phyloP scores from a whole-genome alignment of 73 alveolate species.

The Paramecium bursaria region DNA sequence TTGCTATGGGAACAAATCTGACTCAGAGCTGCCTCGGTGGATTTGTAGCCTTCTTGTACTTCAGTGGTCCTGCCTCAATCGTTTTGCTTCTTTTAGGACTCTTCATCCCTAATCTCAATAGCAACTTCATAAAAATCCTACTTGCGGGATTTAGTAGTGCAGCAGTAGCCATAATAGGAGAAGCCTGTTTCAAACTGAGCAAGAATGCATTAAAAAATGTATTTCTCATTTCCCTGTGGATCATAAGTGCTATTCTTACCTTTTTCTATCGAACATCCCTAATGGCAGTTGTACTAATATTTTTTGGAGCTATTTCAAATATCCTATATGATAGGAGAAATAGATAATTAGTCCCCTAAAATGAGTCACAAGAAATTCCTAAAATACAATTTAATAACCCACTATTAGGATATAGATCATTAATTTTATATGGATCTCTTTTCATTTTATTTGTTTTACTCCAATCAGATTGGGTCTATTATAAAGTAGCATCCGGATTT shows the following conservation, averaged over 20 bases:
- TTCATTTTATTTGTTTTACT: conserved; percentile 1
- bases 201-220: conserved; percentile 39
- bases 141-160: conserved; percentile 26
- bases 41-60: conserved; percentile 43
- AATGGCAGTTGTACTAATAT: conserved; percentile 16
- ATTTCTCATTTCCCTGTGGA: conserved; percentile 33
- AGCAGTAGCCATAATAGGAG: conserved; percentile 40
- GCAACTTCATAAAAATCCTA: background rate
- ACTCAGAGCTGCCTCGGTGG: conserved; percentile 46
- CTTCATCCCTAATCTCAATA: background rate
- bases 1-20: conserved; percentile 47
- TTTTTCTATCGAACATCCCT: background rate
- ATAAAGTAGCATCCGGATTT: background rate
- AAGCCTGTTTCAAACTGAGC: conserved; percentile 31
- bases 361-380: background rate
- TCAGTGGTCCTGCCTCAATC: conserved; percentile 40
- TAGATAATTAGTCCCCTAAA: conserved; percentile 9
- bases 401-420: conserved; percentile 23
- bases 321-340: conserved; percentile 5
- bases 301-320: conserved; percentile 35
- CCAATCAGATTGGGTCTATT: conserved; percentile 18
- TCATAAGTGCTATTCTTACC: conserved; percentile 20
- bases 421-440: conserved; percentile 15
- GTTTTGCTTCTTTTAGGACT: conserved; percentile 20
- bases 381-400: conserved; percentile 29